Conservation (phyloP, 352 stramenopile genomes). For the Vaucheria bursata region DNA sequence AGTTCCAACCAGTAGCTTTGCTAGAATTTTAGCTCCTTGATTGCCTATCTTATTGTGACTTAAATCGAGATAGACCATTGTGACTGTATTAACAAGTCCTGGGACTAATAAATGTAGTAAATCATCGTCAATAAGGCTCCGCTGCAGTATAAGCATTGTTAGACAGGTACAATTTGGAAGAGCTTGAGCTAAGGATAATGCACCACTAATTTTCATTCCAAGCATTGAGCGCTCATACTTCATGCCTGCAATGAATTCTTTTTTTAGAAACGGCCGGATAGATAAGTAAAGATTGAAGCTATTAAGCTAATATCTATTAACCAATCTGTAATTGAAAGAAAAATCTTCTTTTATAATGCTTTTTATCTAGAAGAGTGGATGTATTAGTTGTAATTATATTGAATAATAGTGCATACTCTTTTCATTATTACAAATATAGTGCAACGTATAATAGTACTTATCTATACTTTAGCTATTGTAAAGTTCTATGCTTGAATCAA, state of each 20-base stretch:
- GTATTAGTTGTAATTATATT: too few relatives aligned
- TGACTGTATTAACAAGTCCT: slow-evolving; percentile 76
- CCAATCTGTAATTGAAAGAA: too few relatives aligned
- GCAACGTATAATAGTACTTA: too few relatives aligned
- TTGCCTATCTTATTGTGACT: slow-evolving; percentile 90
- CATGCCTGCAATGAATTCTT: slow-evolving; percentile 66
- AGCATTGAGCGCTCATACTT: slow-evolving; percentile 86
- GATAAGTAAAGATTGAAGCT: too few relatives aligned
- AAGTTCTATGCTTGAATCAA: too few relatives aligned
- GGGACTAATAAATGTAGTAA: slow-evolving; percentile 84
- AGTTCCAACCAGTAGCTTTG: slow-evolving; percentile 72
- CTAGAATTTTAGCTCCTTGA: slow-evolving; percentile 72
- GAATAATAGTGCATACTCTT: too few relatives aligned
- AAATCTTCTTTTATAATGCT: too few relatives aligned
- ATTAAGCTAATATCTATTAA: too few relatives aligned
- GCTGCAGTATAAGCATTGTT: slow-evolving; percentile 69
- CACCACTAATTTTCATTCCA: slow-evolving; percentile 86
- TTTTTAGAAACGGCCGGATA: too few relatives aligned
- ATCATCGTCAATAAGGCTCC: slow-evolving; percentile 82
- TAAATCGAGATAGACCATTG: slow-evolving; percentile 79
- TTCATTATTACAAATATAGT: too few relatives aligned
- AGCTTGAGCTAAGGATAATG: slow-evolving; percentile 70
- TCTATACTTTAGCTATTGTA: too few relatives aligned
- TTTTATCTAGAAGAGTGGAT: too few relatives aligned
- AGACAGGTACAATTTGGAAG: slow-evolving; percentile 69